phyloP scores from a whole-genome alignment of 78 protist species.

The Bodo saltans region DNA sequence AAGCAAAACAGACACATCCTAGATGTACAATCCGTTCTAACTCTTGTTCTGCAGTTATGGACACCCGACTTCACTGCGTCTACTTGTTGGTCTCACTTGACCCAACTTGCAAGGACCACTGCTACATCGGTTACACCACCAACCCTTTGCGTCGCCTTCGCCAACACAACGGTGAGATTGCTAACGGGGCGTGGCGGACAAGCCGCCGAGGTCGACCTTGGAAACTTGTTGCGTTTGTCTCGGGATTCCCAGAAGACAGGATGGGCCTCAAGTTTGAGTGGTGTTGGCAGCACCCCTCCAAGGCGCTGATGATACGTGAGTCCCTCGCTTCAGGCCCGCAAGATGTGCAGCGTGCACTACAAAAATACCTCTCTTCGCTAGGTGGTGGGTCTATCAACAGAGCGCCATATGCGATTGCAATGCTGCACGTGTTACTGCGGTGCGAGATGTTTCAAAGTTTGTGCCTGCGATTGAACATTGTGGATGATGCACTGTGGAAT shows the following conservation, averaged over 20 bases:
- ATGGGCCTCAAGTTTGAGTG: conserved; percentile 56
- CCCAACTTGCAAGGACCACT: background rate
- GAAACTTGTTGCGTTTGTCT: conserved; percentile 31
- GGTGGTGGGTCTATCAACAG: too few species aligned
- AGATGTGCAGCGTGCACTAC: too few species aligned
- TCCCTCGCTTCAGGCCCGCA: too few species aligned
- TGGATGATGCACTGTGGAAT: too few species aligned
- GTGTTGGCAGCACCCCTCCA: conserved; percentile 52
- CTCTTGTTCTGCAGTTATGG: too few species aligned
- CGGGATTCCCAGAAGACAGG: conserved; percentile 38
- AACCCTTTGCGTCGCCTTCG: conserved; percentile 48
- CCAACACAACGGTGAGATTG: conserved; percentile 69
- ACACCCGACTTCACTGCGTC: conserved; percentile 13
- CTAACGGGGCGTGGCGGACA: conserved; percentile 57
- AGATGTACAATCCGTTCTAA: too few species aligned
- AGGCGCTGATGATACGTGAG: background rate
- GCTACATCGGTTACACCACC: conserved; percentile 61
- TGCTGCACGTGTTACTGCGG: too few species aligned
- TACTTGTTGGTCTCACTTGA: background rate
- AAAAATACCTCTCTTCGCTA: too few species aligned
- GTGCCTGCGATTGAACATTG: too few species aligned
- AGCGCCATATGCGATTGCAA: too few species aligned
- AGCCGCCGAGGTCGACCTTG: conserved; percentile 44
- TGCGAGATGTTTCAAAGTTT: too few species aligned
- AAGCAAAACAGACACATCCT: too few species aligned